phyloP scores from a whole-genome alignment of 2,329 filamentous ascomycete genomes.

The Penicillium sp. region DNA sequence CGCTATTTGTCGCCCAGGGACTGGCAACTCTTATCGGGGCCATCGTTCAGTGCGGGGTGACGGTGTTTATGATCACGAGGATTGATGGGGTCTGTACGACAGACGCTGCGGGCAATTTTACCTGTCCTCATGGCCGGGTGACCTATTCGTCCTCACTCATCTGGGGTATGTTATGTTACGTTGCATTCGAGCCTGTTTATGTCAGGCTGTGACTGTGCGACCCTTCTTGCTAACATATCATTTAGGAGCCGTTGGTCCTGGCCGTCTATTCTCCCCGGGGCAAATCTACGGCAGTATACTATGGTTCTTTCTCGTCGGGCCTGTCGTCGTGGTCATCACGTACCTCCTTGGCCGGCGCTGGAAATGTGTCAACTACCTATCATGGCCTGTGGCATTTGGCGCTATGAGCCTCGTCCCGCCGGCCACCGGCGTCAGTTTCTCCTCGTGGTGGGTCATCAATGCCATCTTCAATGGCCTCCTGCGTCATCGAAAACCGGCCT shows the following conservation, averaged over 20 bases:
- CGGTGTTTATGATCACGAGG: constrained; percentile 54
- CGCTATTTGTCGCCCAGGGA: constrained; percentile 57
- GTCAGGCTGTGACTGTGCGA: too few relatives aligned
- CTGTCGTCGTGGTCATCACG: constrained; percentile 63
- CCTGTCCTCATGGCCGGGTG: constrained; percentile 60
- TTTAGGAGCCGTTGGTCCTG: constrained; percentile 65
- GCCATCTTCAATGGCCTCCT: constrained; percentile 52
- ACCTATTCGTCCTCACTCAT: constrained; percentile 73
- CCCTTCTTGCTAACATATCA: neutral
- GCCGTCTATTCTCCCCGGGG: constrained; percentile 66
- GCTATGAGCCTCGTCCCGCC: constrained; percentile 68
- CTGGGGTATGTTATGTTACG: constrained; percentile 58
- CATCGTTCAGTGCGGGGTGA: constrained; percentile 55
- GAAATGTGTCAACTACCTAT: constrained; percentile 68
- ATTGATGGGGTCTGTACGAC: constrained; percentile 57
- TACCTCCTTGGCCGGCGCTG: constrained; percentile 63
- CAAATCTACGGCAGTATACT: constrained; percentile 67
- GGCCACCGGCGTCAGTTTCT: constrained; percentile 71
- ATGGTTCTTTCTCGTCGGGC: constrained; percentile 74
- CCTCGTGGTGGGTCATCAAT: constrained; percentile 65
- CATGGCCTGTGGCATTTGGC: constrained; percentile 70
- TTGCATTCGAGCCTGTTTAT: too few relatives aligned
- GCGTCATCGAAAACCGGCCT: constrained; percentile 48
- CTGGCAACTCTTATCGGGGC: constrained; percentile 55
- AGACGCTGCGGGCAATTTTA: constrained; percentile 63